phyloP scores from a whole-genome alignment of 129 eudicot genomes.

The Arctium minus region DNA sequence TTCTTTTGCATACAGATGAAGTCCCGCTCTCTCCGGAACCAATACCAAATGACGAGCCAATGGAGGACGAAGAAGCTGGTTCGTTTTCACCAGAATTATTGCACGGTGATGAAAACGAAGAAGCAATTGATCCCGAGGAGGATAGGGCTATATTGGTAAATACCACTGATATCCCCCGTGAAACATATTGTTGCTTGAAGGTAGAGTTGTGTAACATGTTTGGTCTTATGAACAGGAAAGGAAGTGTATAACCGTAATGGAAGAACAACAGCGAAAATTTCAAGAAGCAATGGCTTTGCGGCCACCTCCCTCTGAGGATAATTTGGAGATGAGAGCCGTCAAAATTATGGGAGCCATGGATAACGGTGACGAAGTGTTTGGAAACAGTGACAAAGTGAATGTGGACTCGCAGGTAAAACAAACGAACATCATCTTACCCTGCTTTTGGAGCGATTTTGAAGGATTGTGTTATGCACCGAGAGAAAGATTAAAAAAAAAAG shows the following conservation, averaged over 20 bases:
- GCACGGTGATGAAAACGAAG: slow-evolving; percentile 85
- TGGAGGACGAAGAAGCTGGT: slow-evolving; percentile 58
- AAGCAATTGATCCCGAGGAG: slow-evolving; percentile 96
- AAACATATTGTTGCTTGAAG: not conserved
- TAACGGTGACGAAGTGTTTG: slow-evolving; percentile 92
- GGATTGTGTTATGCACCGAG: no score
- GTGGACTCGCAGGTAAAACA: slow-evolving; percentile 78
- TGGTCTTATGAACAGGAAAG: slow-evolving; percentile 50
- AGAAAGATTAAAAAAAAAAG: no score
- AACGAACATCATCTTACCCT: not conserved
- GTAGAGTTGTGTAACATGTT: slow-evolving; percentile 5
- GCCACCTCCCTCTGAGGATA: slow-evolving; percentile 59
- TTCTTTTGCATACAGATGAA: slow-evolving; percentile 37
- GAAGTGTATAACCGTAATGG: slow-evolving; percentile 66
- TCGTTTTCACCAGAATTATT: slow-evolving; percentile 86
- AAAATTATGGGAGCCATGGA: slow-evolving; percentile 96
- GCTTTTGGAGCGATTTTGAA: no score
- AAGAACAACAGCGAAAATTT: slow-evolving; percentile 67
- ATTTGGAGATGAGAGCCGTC: slow-evolving; percentile 73
- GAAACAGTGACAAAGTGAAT: slow-evolving; percentile 79
- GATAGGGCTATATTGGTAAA: slow-evolving; percentile 83
- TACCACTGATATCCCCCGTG: not conserved
- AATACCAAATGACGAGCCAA: slow-evolving; percentile 28
- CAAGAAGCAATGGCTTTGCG: slow-evolving; percentile 71
- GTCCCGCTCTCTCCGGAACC: slow-evolving; percentile 54